Percentiles rank a stretch among this genome's conserved stretches.
phyloP scores from a whole-genome alignment of 2,329 filamentous ascomycete genomes.

The Grosmannia clavigera region DNA sequence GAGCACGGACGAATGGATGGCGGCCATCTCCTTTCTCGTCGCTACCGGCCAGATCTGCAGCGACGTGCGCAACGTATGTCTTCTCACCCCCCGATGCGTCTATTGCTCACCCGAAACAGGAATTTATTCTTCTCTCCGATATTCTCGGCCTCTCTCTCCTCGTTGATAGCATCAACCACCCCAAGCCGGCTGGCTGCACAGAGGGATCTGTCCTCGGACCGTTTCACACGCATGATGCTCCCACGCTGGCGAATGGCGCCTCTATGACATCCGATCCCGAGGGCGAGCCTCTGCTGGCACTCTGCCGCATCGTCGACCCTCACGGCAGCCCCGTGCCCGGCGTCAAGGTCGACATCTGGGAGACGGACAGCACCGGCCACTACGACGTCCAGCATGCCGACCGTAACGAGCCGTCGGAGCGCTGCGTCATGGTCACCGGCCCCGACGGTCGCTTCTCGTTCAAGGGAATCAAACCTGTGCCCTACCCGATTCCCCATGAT shows the following conservation, averaged over 20 bases:
- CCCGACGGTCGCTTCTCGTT: conserved; percentile 71
- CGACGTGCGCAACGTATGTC: conserved; percentile 56
- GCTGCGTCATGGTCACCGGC: conserved; percentile 54
- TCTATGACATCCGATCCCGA: conserved; percentile 55
- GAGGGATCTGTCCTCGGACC: conserved; percentile 73
- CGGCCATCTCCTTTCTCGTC: conserved; percentile 58
- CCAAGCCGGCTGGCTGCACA: conserved; percentile 56
- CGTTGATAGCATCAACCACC: conserved; percentile 74
- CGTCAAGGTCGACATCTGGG: conserved; percentile 73
- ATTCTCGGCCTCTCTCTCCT: conserved; percentile 67
- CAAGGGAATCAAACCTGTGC: conserved; percentile 70
- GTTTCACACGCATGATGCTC: conserved; percentile 72
- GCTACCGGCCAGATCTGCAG: conserved; percentile 60
- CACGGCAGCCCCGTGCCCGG: conserved; percentile 47
- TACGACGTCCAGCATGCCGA: conserved; percentile 71
- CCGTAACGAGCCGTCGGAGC: conserved; percentile 53
- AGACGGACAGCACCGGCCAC: conserved; percentile 67
- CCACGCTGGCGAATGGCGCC: conserved; percentile 40
- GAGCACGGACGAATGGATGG: conserved; percentile 68
- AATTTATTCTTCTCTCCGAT: conserved; percentile 76
- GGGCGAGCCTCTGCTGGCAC: conserved; percentile 57
- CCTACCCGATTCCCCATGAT: conserved; percentile 76
- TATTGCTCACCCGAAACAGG: conserved; percentile 17
- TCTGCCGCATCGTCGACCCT: conserved; percentile 61
- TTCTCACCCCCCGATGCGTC: background rate